Base-by-base conservation (phyloP, 345 rosid species). In the Limnanthes douglasii region DNA sequence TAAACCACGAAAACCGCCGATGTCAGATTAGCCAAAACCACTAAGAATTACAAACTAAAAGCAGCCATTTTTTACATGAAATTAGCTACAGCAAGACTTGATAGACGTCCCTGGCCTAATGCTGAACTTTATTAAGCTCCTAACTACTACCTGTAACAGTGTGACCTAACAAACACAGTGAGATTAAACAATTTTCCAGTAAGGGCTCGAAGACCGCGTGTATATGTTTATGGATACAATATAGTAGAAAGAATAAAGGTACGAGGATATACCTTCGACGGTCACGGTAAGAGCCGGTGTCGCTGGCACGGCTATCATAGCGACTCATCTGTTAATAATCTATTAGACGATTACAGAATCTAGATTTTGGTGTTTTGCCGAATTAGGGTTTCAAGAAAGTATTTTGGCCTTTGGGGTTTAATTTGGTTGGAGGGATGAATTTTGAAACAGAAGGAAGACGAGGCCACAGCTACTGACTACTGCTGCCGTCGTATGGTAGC, bases 251-350 rank as follows among this genome's bases (percentile, higher is more conserved):
- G 11, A 10, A 18, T 4, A 11, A 4, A 16, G 15, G 21, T 10
- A 8, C n/a, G 18, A 20, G 13, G 11, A 11, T 14, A 43, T 63
- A 92, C 99, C 94, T 81, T 48, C 68, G 62, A 49, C 96, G 76
- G 66, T 78, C 94, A 47, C 94, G 96, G 56, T 92, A 92, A 3
- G 99, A 85, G 12, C 73, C 34, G 40, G 94, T 82, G 64, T 92
- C 96, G 25, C 83, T 69, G 36, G 96, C 45, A 18, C 96, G 99
- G 60, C 88, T 66, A 60, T 92, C 99, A 64, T 85, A 67, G 39
- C 99, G 90, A 69, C 96, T 85, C 96, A 92, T 90, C 37, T 46
- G 19, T n/a, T 6, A 14, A 17, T 30, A 30, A 34, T 25, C 8
- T 17, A 22, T 12, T 18, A 36, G 40, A 23, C 43, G 43, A 20